Percentiles rank a stretch among this genome's conserved stretches.
These are phyloP conservation scores for Lasiosphaeris hirsuta DNA, from an alignment of 495 filamentous ascomycete genomes.

Conservation along the genomic window DNA sequence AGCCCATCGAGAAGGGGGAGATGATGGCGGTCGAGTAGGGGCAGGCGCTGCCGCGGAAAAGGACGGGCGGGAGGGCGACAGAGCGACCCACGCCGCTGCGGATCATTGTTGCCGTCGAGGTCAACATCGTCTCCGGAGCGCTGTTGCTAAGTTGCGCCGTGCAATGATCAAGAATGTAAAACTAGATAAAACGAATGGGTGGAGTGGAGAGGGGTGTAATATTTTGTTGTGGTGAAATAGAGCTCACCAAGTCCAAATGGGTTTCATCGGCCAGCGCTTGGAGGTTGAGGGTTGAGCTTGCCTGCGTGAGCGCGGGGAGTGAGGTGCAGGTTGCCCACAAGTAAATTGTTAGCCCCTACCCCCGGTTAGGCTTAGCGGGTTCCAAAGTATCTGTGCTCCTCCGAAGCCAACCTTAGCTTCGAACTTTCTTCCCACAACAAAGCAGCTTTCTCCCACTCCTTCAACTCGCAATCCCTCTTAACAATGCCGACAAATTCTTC, in stretches of 20 bases:
- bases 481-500: no score
- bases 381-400: no score
- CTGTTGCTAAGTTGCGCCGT: not conserved
- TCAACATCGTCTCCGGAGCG: slow-evolving; percentile 23
- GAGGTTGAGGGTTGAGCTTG: not conserved
- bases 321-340: no score
- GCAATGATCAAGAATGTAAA: not conserved
- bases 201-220: not conserved
- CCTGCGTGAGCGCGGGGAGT: not conserved
- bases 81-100: slow-evolving; percentile 30
- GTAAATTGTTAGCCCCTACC: no score
- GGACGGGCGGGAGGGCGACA: slow-evolving; percentile 22
- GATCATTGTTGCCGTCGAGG: slow-evolving; percentile 33
- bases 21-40: slow-evolving; percentile 24
- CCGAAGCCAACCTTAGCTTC: no score
- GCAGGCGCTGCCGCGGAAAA: slow-evolving; percentile 29
- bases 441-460: no score
- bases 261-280: not conserved
- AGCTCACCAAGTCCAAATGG: no score
- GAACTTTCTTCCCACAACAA: no score
- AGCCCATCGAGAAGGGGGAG: slow-evolving; percentile 17
- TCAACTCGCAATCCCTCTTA: no score
- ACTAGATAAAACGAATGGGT: not conserved
- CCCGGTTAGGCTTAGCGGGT: no score
- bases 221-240: no score